Percentiles rank a stretch among this genome's conserved stretches.
phyloP scores from a whole-genome alignment of 179 eudicot species.

The Vitellaria paradoxa region DNA sequence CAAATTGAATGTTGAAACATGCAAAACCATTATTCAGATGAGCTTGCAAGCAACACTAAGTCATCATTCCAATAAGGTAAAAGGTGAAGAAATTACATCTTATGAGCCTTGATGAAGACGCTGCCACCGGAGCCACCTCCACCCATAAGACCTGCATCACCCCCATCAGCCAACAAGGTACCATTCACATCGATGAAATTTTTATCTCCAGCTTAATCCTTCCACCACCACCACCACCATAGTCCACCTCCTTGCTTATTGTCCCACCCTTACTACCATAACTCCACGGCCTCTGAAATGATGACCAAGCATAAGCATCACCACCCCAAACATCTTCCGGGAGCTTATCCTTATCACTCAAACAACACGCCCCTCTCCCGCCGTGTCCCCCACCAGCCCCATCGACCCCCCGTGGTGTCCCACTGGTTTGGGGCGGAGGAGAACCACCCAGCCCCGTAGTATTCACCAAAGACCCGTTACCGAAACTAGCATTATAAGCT shows the following conservation, averaged over 20 bases:
- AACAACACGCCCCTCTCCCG: constrained; percentile 86
- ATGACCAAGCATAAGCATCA: constrained; percentile 84
- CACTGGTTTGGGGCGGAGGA: constrained; percentile 82
- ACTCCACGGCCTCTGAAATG: constrained; percentile 63
- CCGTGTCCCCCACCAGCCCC: constrained; percentile 98
- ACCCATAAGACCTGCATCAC: constrained; percentile 71
- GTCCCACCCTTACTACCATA: constrained; percentile 97
- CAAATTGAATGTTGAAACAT: background rate
- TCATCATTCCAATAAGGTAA: constrained; percentile 5
- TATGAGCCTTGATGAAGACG: constrained; percentile 66
- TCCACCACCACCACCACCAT: constrained; percentile 99
- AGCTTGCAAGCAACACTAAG: background rate
- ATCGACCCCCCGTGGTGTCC: constrained; percentile 68
- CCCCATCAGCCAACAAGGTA: constrained; percentile 79
- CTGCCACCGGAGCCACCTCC: constrained; percentile 99
- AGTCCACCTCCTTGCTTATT: constrained; percentile 72
- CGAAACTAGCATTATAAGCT: constrained; percentile 58
- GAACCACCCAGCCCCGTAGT: constrained; percentile 75
- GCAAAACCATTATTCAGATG: background rate
- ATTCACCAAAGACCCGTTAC: constrained; percentile 64
- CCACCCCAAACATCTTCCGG: constrained; percentile 98
- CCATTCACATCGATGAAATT: constrained; percentile 67
- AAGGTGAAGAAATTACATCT: constrained; percentile 53
- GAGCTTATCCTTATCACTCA: constrained; percentile 49
- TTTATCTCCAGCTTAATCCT: constrained; percentile 49